Conservation (phyloP, 257 asterid genomes). For the Scutellaria minor region DNA sequence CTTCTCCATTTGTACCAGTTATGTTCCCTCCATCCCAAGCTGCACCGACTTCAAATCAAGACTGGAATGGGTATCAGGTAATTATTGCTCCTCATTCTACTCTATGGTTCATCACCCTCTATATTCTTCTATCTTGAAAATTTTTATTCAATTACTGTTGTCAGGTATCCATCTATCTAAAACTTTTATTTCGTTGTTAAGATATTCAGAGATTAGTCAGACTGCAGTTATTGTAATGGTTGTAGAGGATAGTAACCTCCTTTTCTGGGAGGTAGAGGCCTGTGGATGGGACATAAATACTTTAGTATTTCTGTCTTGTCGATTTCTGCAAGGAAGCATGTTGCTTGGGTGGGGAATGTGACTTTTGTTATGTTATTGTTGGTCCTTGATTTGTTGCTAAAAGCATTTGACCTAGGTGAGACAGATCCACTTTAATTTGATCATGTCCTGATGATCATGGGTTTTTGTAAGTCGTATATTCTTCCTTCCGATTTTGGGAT, state of each 20-base stretch:
- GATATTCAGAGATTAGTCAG: background rate
- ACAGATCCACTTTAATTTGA: background rate
- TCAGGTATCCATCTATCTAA: background rate
- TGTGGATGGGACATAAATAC: conserved; percentile 3
- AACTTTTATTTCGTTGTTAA: background rate
- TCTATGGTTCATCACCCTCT: conserved; percentile 13
- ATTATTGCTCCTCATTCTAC: conserved; percentile 20
- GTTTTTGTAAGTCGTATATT: background rate
- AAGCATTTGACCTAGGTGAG: conserved; percentile 15
- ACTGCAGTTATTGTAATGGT: background rate
- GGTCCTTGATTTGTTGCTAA: background rate
- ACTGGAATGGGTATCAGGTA: conserved; percentile 88
- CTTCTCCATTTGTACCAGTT: conserved; percentile 55
- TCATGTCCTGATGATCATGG: conserved; percentile 5
- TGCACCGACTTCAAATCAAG: conserved; percentile 53
- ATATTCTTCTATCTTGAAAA: conserved; percentile 11
- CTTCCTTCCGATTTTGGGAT: background rate
- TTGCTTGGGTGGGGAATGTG: conserved; percentile 17
- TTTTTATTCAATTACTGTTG: background rate
- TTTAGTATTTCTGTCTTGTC: background rate
- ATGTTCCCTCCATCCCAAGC: conserved; percentile 60
- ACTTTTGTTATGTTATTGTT: background rate
- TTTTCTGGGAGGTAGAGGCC: background rate
- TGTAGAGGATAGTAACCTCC: background rate
- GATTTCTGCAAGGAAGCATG: background rate